These are phyloP conservation scores for Cylindricascospora bacillispora DNA, from an alignment of 1,139 yeast species.

Conservation along the genomic window DNA sequence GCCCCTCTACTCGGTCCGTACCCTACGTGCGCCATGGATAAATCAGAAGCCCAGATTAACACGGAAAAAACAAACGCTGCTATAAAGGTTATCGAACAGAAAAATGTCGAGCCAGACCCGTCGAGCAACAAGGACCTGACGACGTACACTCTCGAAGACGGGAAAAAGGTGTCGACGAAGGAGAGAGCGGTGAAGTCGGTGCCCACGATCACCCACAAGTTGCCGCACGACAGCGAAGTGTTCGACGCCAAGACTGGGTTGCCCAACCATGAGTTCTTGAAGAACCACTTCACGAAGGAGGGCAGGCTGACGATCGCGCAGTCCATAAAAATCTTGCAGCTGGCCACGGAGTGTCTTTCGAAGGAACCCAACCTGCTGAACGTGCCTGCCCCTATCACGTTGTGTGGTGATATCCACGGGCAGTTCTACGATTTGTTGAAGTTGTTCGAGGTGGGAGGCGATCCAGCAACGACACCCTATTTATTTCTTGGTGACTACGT, in stretches of 20 bases:
- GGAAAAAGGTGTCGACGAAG: slow-evolving; percentile 48
- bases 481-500: slow-evolving; percentile 91
- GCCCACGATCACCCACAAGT: slow-evolving; percentile 52
- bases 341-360: slow-evolving; percentile 56
- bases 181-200: slow-evolving; percentile 57
- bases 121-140: slow-evolving; percentile 32
- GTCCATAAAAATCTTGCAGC: slow-evolving; percentile 50
- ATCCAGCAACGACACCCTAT: slow-evolving; percentile 64
- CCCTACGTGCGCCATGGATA: slow-evolving; percentile 1
- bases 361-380: slow-evolving; percentile 68
- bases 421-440: slow-evolving; percentile 87
- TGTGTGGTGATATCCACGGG: slow-evolving; percentile 95
- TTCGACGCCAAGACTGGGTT: slow-evolving; percentile 45
- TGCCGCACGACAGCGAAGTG: slow-evolving; percentile 58
- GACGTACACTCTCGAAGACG: slow-evolving; percentile 55
- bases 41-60: slow-evolving; percentile 25
- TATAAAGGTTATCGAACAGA: slow-evolving; percentile 53
- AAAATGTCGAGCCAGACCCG: slow-evolving; percentile 22
- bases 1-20: neutral
- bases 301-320: slow-evolving; percentile 71
- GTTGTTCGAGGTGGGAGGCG: slow-evolving; percentile 89
- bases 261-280: slow-evolving; percentile 63
- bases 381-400: slow-evolving; percentile 89
- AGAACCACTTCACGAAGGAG: slow-evolving; percentile 63
- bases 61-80: slow-evolving; percentile 63